Evolutionary conservation across 495 filamentous ascomycete species (phyloP).

Genomic region (Aspergillus steynii): DNA sequence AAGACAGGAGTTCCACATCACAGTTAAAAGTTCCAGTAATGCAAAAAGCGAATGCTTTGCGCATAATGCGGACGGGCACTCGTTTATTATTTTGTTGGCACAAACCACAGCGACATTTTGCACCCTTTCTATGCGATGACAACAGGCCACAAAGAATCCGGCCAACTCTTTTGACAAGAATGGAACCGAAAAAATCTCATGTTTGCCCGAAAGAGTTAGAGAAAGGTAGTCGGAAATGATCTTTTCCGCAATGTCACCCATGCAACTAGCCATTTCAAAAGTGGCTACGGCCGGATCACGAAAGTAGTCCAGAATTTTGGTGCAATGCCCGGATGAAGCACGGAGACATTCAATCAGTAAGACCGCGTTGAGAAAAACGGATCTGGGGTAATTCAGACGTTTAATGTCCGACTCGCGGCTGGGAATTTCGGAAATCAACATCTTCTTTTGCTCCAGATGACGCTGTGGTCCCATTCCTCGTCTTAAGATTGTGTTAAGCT

Average conservation of each 20-base stretch:
- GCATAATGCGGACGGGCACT: constrained; percentile 87
- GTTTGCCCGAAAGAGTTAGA: constrained; percentile 67
- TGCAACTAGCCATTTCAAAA: constrained; percentile 77
- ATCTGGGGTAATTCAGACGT: constrained; percentile 77
- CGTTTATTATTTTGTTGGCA: constrained; percentile 78
- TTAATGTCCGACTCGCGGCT: constrained; percentile 73
- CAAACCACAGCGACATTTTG: constrained; percentile 79
- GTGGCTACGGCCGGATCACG: constrained; percentile 81
- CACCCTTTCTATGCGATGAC: constrained; percentile 85
- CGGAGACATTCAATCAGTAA: constrained; percentile 83
- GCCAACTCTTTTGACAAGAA: constrained; percentile 87
- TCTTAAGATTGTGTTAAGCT: constrained; percentile 87
- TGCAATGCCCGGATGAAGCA: constrained; percentile 80
- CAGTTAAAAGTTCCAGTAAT: constrained; percentile 81
- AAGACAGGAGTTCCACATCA: constrained; percentile 93
- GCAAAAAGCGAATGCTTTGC: constrained; percentile 88
- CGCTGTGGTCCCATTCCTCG: constrained; percentile 77
- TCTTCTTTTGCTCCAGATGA: constrained; percentile 74
- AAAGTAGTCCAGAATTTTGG: constrained; percentile 85
- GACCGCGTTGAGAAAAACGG: constrained; percentile 87
- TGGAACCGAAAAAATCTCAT: constrained; percentile 74
- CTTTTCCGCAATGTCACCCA: constrained; percentile 76
- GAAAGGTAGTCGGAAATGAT: constrained; percentile 73
- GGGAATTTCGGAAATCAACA: constrained; percentile 70
- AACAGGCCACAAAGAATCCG: constrained; percentile 80